These are phyloP conservation scores for Marasmius oreades DNA, from an alignment of 1,284 basidiomycete species.

Conservation along the genomic window DNA sequence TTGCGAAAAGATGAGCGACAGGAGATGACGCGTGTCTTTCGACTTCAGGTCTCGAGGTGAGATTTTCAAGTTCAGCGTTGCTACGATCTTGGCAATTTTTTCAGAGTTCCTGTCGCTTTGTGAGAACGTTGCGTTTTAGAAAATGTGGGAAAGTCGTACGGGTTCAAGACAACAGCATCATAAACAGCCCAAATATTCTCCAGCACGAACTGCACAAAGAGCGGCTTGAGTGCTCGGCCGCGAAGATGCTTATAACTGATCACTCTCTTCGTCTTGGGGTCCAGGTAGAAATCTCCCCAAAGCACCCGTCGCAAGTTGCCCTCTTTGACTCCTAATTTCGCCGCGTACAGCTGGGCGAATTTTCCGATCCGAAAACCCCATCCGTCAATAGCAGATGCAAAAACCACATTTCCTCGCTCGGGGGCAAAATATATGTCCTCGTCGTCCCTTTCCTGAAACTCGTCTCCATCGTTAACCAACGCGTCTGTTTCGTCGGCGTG, in stretches of 20 bases:
- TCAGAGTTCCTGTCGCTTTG: slow-evolving; percentile 74
- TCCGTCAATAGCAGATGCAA: slow-evolving; percentile 94
- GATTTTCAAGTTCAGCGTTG: slow-evolving; percentile 81
- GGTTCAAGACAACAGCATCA: slow-evolving; percentile 80
- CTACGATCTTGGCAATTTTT: slow-evolving; percentile 88
- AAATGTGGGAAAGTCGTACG: slow-evolving; percentile 57
- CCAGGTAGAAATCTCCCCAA: slow-evolving; percentile 98
- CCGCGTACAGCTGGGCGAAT: slow-evolving; percentile 91
- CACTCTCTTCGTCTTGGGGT: slow-evolving; percentile 94
- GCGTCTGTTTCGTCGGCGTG: slow-evolving; percentile 66
- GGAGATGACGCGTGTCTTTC: slow-evolving; percentile 84
- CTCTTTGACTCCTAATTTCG: slow-evolving; percentile 92
- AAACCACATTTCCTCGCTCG: slow-evolving; percentile 94
- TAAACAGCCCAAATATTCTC: slow-evolving; percentile 99
- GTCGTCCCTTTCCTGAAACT: slow-evolving; percentile 93
- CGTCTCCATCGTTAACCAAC: slow-evolving; percentile 50
- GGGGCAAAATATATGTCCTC: slow-evolving; percentile 98
- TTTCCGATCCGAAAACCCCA: slow-evolving; percentile 97
- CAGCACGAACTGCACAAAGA: slow-evolving; percentile 97
- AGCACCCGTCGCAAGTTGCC: slow-evolving; percentile 82
- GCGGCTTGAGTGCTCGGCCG: slow-evolving; percentile 87
- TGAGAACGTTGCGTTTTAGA: slow-evolving; percentile 56
- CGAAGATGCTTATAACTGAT: slow-evolving; percentile 89
- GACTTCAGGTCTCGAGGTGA: slow-evolving; percentile 87
- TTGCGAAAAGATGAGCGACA: slow-evolving; percentile 88